Evolutionary conservation across 1,139 yeast species (phyloP).

Genomic region (Geotrichum candidum): DNA sequence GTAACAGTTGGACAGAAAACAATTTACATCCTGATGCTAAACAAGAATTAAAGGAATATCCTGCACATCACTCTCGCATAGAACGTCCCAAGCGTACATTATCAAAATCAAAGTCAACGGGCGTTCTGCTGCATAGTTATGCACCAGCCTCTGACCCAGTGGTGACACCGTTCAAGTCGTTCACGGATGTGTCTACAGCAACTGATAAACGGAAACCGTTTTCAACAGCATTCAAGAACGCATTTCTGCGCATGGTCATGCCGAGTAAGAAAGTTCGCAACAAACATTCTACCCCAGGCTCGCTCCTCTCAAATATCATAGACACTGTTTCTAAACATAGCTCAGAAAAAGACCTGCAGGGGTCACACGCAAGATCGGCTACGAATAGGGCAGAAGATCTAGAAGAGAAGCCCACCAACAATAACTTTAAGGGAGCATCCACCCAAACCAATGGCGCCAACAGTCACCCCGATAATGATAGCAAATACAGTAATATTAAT

Average conservation of each 20-base stretch:
- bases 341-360: constrained; percentile 1
- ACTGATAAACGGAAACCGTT: constrained; percentile 11
- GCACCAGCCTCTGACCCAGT: background rate
- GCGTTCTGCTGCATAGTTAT: background rate
- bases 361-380: background rate
- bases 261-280: constrained; percentile 1
- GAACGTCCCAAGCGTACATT: background rate
- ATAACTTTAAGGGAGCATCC: background rate
- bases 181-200: background rate
- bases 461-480: background rate
- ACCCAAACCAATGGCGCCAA: background rate
- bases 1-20: background rate
- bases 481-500: background rate
- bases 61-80: background rate
- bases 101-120: constrained; percentile 4
- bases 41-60: background rate
- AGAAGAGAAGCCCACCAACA: background rate
- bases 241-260: constrained; percentile 7
- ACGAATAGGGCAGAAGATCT: background rate
- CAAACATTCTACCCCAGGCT: constrained; percentile 3
- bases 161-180: constrained; percentile 1
- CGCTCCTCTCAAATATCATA: background rate
- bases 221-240: constrained; percentile 9
- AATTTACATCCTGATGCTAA: background rate
- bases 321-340: constrained; percentile 5